Evolutionary conservation across 768 basidiomycete species (phyloP).

Genomic region (Lentinus brumalis): DNA sequence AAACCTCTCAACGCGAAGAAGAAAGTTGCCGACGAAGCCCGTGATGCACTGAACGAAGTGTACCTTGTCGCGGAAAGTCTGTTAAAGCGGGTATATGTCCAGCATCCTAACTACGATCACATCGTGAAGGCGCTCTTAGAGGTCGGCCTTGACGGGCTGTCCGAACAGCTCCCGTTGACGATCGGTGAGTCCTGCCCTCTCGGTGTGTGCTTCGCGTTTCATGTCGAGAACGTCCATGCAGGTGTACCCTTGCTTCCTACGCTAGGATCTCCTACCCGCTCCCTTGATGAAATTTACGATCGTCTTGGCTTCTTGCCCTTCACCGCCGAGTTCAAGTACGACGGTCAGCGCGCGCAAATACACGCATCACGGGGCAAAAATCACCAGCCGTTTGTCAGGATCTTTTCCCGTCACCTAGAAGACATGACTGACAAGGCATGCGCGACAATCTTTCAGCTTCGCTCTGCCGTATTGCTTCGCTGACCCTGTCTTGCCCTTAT

Average conservation of each 20-base stretch:
- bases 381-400: conserved; percentile 45
- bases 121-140: conserved; percentile 64
- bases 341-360: conserved; percentile 86
- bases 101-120: conserved; percentile 76
- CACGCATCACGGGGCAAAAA: conserved; percentile 47
- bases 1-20: conserved; percentile 31
- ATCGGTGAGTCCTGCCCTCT: conserved; percentile 50
- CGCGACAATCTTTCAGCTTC: neutral
- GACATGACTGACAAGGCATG: conserved; percentile 87
- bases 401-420: conserved; percentile 90
- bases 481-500: conserved; percentile 12
- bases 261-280: conserved; percentile 84
- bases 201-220: neutral
- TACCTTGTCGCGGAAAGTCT: conserved; percentile 63
- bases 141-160: conserved; percentile 60
- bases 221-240: conserved; percentile 28
- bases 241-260: conserved; percentile 86
- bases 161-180: conserved; percentile 61
- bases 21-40: conserved; percentile 32
- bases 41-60: conserved; percentile 40
- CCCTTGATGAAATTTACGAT: conserved; percentile 81
- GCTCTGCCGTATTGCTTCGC: conserved; percentile 10
- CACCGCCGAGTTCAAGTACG: conserved; percentile 89
- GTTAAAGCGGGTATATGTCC: conserved; percentile 72
- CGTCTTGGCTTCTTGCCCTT: conserved; percentile 68